Evolutionary conservation across 257 asterid genomes (phyloP).

Genomic region (Capsicum pubescens): DNA sequence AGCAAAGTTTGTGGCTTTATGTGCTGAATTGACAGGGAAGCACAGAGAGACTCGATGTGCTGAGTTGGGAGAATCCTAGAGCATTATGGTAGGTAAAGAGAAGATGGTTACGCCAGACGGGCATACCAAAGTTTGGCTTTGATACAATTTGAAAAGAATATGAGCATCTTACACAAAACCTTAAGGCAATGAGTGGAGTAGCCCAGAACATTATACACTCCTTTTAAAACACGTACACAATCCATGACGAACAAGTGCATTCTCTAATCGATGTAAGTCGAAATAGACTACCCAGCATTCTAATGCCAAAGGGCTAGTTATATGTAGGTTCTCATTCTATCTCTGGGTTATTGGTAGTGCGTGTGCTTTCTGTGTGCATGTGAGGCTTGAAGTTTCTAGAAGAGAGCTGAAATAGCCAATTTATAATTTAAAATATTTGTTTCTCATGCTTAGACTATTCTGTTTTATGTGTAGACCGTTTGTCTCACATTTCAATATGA

Average conservation of each 20-base stretch:
- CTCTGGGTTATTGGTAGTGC: not conserved
- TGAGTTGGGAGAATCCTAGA: not conserved
- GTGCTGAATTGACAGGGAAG: not conserved
- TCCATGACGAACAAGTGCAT: not conserved
- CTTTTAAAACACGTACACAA: not conserved
- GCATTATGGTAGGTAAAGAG: not conserved
- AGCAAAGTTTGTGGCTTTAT: not conserved
- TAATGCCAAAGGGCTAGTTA: not conserved
- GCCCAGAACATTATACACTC: not conserved
- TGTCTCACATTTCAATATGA: not conserved
- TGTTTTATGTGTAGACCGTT: not conserved
- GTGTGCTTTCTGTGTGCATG: not conserved
- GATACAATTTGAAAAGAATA: not conserved
- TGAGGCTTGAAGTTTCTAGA: not conserved
- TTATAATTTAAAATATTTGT: not conserved
- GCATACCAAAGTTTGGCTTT: not conserved
- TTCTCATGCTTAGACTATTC: not conserved
- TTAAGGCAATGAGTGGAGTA: not conserved
- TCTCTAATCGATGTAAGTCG: not conserved
- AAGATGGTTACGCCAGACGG: not conserved
- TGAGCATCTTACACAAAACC: not conserved
- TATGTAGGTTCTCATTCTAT: not conserved
- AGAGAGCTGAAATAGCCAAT: not conserved
- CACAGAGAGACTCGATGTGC: not conserved
- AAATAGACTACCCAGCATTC: not conserved